These are phyloP conservation scores for Bothriochloa decipiens DNA, from an alignment of 176 grass and related monocot genomes.

Conservation along the genomic window DNA sequence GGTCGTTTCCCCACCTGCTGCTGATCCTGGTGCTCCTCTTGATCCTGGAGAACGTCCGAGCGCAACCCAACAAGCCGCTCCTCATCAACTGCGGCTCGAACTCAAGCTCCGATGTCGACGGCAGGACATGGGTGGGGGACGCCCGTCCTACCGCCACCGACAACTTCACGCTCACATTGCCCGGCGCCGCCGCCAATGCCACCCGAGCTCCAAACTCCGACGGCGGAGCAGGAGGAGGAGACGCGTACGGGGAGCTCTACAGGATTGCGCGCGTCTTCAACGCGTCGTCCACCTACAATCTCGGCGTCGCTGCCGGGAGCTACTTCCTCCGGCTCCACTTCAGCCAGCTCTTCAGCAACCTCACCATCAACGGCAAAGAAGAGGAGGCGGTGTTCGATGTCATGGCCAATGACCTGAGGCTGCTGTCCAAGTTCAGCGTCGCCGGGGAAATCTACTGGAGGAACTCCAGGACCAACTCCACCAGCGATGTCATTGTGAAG, in stretches of 20 bases:
- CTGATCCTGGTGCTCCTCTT: conserved; percentile 26
- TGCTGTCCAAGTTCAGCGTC: conserved; percentile 74
- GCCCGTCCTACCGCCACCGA: conserved; percentile 21
- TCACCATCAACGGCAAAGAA: conserved; percentile 37
- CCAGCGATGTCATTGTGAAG: conserved; percentile 57
- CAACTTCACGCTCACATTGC: conserved; percentile 63
- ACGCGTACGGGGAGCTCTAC: conserved; percentile 59
- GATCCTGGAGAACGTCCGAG: background rate
- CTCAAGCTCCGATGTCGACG: conserved; percentile 40
- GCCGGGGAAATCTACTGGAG: conserved; percentile 54
- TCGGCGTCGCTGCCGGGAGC: conserved; percentile 59
- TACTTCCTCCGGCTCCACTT: conserved; percentile 92
- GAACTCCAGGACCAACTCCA: conserved; percentile 61
- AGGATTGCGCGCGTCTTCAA: conserved; percentile 72
- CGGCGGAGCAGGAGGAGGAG: conserved; percentile 33
- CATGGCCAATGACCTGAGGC: conserved; percentile 65
- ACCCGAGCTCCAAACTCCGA: background rate
- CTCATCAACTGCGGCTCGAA: conserved; percentile 76
- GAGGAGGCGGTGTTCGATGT: conserved; percentile 62
- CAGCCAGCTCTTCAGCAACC: conserved; percentile 54
- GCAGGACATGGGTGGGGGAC: conserved; percentile 73
- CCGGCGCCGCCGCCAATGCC: conserved; percentile 48
- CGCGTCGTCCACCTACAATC: conserved; percentile 56
- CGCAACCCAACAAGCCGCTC: conserved; percentile 30
- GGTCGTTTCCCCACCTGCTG: background rate